Percentiles rank a stretch among this genome's conserved stretches.
phyloP scores from a whole-genome alignment of 192 early-diverging fungal species.

The Kappamyces sp. region DNA sequence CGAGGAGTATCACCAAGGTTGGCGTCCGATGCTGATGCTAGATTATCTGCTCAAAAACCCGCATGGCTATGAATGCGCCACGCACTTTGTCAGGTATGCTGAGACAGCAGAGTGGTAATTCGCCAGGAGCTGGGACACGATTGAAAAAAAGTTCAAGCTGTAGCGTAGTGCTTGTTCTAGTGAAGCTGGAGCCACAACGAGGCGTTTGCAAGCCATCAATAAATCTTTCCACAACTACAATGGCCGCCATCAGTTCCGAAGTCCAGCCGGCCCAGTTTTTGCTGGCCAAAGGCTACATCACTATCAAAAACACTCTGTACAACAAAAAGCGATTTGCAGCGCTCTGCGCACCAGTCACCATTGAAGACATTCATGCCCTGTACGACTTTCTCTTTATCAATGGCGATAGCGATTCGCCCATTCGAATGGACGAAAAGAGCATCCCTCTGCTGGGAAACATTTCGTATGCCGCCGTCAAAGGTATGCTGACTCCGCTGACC shows the following conservation, averaged over 20 bases:
- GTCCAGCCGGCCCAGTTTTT: slow-evolving; percentile 2
- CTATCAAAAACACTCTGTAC: slow-evolving; percentile 2
- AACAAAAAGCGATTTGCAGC: background rate
- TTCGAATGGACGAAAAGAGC: background rate
- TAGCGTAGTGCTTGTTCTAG: too few relatives aligned
- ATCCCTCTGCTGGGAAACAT: slow-evolving; percentile 18
- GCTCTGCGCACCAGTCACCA: slow-evolving; percentile 11
- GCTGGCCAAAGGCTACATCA: slow-evolving; percentile 2
- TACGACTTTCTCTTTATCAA: slow-evolving; percentile 13
- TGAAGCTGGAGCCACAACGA: too few relatives aligned
- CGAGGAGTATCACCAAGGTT: slow-evolving; percentile 52
- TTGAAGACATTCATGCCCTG: slow-evolving; percentile 18
- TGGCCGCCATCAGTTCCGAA: too few relatives aligned
- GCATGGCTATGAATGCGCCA: slow-evolving; percentile 62
- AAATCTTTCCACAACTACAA: too few relatives aligned
- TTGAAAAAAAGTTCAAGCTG: too few relatives aligned
- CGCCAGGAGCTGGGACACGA: too few relatives aligned
- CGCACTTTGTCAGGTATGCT: slow-evolving; percentile 31
- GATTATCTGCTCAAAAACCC: slow-evolving; percentile 73
- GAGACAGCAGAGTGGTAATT: too few relatives aligned
- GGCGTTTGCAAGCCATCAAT: too few relatives aligned
- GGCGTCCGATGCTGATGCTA: background rate
- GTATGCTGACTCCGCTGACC: too few relatives aligned
- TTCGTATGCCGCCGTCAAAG: slow-evolving; percentile 13
- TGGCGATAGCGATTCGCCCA: background rate